These are phyloP conservation scores for Termitomyces sp. DNA, from an alignment of 768 basidiomycete species.

Conservation along the genomic window DNA sequence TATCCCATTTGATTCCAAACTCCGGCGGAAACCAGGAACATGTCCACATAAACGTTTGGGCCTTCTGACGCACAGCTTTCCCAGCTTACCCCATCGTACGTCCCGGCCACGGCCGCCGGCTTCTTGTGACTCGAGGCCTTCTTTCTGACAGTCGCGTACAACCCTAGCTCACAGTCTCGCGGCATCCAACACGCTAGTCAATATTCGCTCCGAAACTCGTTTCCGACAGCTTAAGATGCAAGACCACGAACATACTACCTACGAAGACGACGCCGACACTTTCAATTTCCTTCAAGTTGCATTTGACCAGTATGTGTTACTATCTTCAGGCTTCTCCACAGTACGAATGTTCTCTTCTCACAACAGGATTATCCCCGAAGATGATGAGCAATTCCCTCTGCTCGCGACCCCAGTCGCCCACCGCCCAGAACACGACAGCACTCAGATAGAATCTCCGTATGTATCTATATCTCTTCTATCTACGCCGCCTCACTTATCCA, in stretches of 20 bases:
- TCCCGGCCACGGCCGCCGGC: neutral
- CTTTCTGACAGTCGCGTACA: conserved; percentile 2
- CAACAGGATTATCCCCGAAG: neutral
- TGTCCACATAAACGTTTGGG: conserved; percentile 15
- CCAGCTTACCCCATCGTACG: conserved; percentile 4
- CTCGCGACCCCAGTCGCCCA: conserved; percentile 8
- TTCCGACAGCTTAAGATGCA: neutral
- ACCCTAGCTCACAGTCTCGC: neutral
- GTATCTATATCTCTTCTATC: conserved; percentile 7
- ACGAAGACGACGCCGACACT: neutral
- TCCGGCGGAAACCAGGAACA: conserved; percentile 6
- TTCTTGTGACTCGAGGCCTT: conserved; percentile 2
- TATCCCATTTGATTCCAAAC: conserved; percentile 3
- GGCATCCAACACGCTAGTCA: neutral
- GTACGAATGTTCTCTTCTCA: neutral
- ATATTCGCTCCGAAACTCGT: neutral
- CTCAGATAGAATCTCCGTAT: conserved; percentile 14
- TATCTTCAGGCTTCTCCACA: neutral
- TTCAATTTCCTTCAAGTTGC: neutral
- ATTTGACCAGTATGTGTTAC: conserved; percentile 4
- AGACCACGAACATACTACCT: neutral
- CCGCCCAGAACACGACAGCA: conserved; percentile 3
- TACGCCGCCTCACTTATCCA: neutral
- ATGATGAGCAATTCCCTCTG: conserved; percentile 1
- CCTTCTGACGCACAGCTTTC: neutral